Base-by-base conservation (phyloP, 345 rosid species). In the Pseudoturritis turrita region DNA sequence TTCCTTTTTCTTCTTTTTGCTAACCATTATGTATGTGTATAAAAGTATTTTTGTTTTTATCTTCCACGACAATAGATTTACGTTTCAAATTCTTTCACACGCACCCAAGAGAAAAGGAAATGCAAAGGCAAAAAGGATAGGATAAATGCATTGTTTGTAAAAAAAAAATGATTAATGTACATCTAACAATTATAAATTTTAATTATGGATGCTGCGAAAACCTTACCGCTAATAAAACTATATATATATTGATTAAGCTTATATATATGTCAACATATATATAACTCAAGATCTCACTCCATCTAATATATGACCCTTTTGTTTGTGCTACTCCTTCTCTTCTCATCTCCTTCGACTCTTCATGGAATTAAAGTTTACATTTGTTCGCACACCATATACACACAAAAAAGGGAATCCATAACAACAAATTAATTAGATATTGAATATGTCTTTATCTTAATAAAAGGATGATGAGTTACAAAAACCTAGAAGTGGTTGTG, bases 401-500 rank as follows among this genome's bases (percentile, higher is more conserved):
- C 10, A 52, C 0, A 2, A 22, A 17, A 5, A 29, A 12, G 23
- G 9, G 14, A 73, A 1, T 33, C 46, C 47, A 25, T 35, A 44
- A 17, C 65, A 55, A 37, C 59, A 62, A 19, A 54, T 44, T 44
- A 64, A 62, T 43, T n/a, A 53, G 47, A 23, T 53, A 47, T 25
- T 45, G 40, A 64, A 63, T 41, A 41, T 65, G 60, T 37, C 52
- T 60, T n/a, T 37, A 39, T 47, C 57, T 33, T 65, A 29, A 57
- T 21, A 14, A 65, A 67, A 65, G 18, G 77, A 44, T 33, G 55
- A 55, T 45, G 29, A n/a, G 18, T 39, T 41, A 50, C 0, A 17
- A 50, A 57, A 31, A 64, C 62, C 82, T 89, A 89, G 80, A 71
- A 87, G 10, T 90, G 86, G 49, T 85, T 88, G 55, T 84, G 82